Percentiles rank a stretch among this genome's conserved stretches.
These are phyloP conservation scores for Xylaria sp. DNA, from an alignment of 2,329 filamentous ascomycete genomes.

Conservation along the genomic window DNA sequence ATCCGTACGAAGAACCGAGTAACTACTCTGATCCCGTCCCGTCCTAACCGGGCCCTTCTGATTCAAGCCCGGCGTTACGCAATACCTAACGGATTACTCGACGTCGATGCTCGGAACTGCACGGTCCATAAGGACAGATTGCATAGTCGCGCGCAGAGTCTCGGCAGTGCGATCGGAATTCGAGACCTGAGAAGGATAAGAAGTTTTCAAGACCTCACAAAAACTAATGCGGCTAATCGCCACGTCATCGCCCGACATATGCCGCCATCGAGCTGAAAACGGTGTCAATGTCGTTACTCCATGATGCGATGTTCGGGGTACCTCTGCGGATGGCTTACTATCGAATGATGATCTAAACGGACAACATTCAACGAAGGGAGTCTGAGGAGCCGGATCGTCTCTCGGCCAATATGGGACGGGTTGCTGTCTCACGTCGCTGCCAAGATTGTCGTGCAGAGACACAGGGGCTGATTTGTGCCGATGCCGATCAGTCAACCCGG, in stretches of 20 bases:
- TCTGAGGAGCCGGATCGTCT: neutral
- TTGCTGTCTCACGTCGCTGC: neutral
- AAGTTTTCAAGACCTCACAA: neutral
- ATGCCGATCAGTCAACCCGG: neutral
- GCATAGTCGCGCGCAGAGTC: neutral
- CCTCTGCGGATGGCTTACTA: neutral
- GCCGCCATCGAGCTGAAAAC: neutral
- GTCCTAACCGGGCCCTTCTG: neutral
- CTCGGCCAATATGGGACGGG: constrained; percentile 1
- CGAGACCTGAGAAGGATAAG: neutral
- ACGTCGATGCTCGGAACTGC: neutral
- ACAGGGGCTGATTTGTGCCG: neutral
- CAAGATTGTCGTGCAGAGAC: neutral
- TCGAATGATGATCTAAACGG: neutral
- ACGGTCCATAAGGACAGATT: neutral
- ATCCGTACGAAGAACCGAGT: too few relatives aligned
- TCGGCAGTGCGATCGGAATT: neutral
- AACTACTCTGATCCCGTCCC: neutral
- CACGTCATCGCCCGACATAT: neutral
- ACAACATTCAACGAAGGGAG: neutral
- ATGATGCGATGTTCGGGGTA: neutral
- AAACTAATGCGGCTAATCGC: neutral
- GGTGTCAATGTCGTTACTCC: neutral
- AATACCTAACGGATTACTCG: neutral
- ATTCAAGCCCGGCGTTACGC: neutral